These are phyloP conservation scores for Wickerhamiella shivajii DNA, from an alignment of 805 yeast species.

Conservation along the genomic window DNA sequence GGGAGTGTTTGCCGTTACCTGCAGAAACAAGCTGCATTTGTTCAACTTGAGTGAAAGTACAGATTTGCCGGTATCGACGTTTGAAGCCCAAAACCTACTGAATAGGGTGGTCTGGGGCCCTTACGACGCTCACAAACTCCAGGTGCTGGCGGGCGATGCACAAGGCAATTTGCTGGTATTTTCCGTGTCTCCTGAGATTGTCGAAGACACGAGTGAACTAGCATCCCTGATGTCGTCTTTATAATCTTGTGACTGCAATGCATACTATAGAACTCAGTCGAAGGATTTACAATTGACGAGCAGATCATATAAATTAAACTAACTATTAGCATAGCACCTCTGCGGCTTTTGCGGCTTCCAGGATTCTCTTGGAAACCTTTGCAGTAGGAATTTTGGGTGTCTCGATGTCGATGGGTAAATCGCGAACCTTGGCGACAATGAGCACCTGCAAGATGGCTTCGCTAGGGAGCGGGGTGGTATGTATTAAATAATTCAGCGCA, in stretches of 20 bases:
- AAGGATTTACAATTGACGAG: no score
- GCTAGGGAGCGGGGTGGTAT: not conserved
- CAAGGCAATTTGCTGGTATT: no score
- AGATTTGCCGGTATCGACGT: constrained; percentile 20
- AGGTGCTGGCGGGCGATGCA: not conserved
- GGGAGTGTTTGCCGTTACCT: constrained; percentile 25
- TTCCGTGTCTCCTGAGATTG: no score
- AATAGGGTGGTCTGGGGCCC: constrained; percentile 22
- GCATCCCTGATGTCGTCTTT: no score
- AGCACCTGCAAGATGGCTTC: constrained; percentile 3
- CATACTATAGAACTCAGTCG: not conserved
- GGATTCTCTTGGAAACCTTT: not conserved
- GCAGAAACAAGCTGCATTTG: constrained; percentile 24
- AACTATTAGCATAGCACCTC: no score
- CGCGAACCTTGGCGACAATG: not conserved
- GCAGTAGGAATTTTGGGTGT: not conserved
- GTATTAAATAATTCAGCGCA: not conserved
- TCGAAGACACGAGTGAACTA: no score
- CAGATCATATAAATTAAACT: no score
- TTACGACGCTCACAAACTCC: not conserved
- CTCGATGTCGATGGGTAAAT: not conserved
- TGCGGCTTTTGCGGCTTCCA: constrained; percentile 2
- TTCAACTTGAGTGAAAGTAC: constrained; percentile 27
- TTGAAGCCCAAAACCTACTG: constrained; percentile 18
- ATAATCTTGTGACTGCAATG: no score